Evolutionary conservation across 2,329 filamentous ascomycete species (phyloP), one percentile per base, ranked within the genome.

Genomic region (Fusarium heterosporum): DNA sequence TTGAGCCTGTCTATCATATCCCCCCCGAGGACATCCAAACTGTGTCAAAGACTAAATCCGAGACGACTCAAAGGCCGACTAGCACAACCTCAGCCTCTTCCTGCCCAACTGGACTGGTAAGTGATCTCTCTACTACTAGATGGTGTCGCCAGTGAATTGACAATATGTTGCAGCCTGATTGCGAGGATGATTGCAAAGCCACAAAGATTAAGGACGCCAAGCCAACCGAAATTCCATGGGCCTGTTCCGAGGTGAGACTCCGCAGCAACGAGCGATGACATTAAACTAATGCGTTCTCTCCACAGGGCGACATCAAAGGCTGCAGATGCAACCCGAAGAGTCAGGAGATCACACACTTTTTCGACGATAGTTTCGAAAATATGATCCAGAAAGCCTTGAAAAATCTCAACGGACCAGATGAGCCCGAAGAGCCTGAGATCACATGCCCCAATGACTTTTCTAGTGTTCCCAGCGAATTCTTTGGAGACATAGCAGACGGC

Each of bases 1-100:
- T 52, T 52, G 49, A 42, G 17, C 49, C 49, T 11, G 49, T 52
- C n/a, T 52, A 52, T 34, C 49, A 52, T 8, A 52, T 52, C 14
- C 49, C 49, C n/a, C 49, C 39, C 7, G 49, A 52, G 38, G 39
- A 52, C 13, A 42, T 52, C 13, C 49, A 52, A 25, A 52, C 49
- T 29, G 51, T 54, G 30, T 46, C 32, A 45, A 46, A 54, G 32
- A 26, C 39, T 4, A 38, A 53, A 25, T 19, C 25, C 9, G 25
- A 46, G 30, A 40, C 41, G 25, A 17, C 13, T 12, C 38, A 34
- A 26, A 40, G 41, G 12, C 7, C 30, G 41, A 39, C 49, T 38
- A 53, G 25, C 13, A 29, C 32, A 39, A 42, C 51, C 28, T 32
- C 41, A 17, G 36, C 36, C 17, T 39, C 36, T n/a, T 39, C 36